Base-by-base conservation (phyloP, 2,329 filamentous ascomycete genomes). In the Alternaria gaisen region DNA sequence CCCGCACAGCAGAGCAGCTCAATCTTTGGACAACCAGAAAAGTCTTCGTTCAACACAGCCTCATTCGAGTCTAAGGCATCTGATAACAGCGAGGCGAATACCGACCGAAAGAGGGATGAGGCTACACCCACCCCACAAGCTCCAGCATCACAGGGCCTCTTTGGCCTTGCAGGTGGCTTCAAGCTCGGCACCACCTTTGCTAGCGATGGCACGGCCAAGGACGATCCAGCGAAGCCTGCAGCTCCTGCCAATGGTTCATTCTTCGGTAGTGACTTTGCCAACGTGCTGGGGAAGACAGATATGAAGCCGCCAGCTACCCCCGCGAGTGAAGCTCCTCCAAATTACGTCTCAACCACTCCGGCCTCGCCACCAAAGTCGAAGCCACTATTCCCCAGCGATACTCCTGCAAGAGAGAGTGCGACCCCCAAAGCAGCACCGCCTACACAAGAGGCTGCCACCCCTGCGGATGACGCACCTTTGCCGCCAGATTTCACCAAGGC, bases 161-260 rank as follows among this genome's bases (percentile, higher is more conserved):
- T 77, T 36, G 75, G 75, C 42, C 68, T 69, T 58, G 65, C 64
- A 53, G 70, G 69, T 16, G 84, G 86, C 0, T 92, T 92, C 79
- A 90, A 90, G 67, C 81, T 92, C 16, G 85, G 85, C 40, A 89
- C 87, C 30, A 88, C 86, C 2, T 93, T 92, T 79, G 87, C 88
- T 70, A 83, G 84, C 9, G 89, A 91, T 65, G 84, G 86, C 6
- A 83, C 84, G 44, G 83, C 86, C 1, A 88, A 87, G 59, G 85
- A 90, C 24, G 87, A 90, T 58, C 78, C 83, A 36, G 82, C 85
- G 9, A 86, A 85, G 63, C 80, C 84, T 16, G 73, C 78, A 22
- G 74, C 77, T 22, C 75, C 77, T n/a, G 68, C 75, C 20, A 77
- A 79, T n/a, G 81, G 81, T 12, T 82, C 83, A 5, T 83, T 90